A percentile compares a stretch with the other conserved stretches of the same genome.
Evolutionary conservation across 352 stramenopile species (phyloP).

Genomic region (Phytophthora sp.): DNA sequence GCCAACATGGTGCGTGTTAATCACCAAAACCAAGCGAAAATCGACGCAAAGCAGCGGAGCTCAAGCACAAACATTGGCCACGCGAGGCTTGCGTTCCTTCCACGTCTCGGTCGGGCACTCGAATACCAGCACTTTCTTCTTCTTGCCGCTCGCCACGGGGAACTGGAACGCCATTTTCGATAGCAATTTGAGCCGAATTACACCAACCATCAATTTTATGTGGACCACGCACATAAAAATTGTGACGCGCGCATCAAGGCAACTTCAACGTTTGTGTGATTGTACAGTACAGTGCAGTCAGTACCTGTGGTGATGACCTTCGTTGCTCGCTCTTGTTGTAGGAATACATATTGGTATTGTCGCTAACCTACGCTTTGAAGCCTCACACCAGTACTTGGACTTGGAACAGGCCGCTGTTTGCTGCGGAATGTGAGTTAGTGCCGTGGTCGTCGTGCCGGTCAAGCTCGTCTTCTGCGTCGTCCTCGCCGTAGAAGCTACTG

Average conservation of each 20-base stretch:
- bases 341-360: conserved; percentile 24
- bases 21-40: not conserved
- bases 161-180: conserved; percentile 64
- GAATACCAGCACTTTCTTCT: conserved; percentile 81
- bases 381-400: conserved; percentile 68
- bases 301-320: too few species aligned
- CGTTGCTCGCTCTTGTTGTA: not conserved
- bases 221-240: conserved; percentile 15
- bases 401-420: conserved; percentile 58
- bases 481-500: conserved; percentile 34
- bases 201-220: conserved; percentile 22
- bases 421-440: conserved; percentile 9
- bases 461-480: conserved; percentile 29
- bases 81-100: conserved; percentile 54
- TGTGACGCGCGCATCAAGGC: conserved; percentile 36
- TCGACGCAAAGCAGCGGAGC: not conserved
- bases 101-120: conserved; percentile 76
- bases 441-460: conserved; percentile 19
- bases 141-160: conserved; percentile 75
- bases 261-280: not conserved
- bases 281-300: not conserved
- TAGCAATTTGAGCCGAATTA: conserved; percentile 12
- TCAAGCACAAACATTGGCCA: conserved; percentile 33
- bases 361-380: not conserved
- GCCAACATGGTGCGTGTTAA: conserved; percentile 13